These are phyloP conservation scores for Trichothecium sympodiale DNA, from an alignment of 2,329 filamentous ascomycete genomes.

Conservation along the genomic window DNA sequence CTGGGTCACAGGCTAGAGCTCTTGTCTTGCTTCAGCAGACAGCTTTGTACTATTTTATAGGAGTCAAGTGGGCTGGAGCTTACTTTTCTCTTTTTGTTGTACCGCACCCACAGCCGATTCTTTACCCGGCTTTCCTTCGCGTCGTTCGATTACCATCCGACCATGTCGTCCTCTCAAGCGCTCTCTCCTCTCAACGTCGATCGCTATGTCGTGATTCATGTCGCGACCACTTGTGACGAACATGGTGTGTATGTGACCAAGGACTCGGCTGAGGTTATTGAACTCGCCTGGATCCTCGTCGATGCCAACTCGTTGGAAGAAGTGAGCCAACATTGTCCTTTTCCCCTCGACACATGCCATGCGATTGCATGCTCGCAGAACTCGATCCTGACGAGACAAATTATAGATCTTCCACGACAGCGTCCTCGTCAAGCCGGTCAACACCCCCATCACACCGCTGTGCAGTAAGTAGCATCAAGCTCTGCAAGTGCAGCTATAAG, in stretches of 20 bases:
- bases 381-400: constrained; percentile 7
- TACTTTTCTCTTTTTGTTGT: constrained; percentile 1
- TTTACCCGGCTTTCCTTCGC: constrained; percentile 1
- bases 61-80: not conserved
- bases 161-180: constrained; percentile 26
- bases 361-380: not conserved
- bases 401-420: constrained; percentile 82
- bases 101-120: constrained; percentile 3
- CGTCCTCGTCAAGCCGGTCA: constrained; percentile 94
- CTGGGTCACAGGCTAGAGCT: constrained; percentile 26
- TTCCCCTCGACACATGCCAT: constrained; percentile 4
- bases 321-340: constrained; percentile 41
- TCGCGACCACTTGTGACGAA: constrained; percentile 97
- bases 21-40: not conserved
- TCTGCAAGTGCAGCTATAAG: too few species aligned
- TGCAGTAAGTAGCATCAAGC: constrained; percentile 67
- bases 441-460: constrained; percentile 94
- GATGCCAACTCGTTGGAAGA: constrained; percentile 88
- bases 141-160: constrained; percentile 10
- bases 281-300: constrained; percentile 94
- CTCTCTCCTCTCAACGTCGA: constrained; percentile 63
- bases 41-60: constrained; percentile 9
- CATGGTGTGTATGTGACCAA: constrained; percentile 99
- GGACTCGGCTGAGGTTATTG: constrained; percentile 97
- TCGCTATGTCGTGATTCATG: constrained; percentile 95